Percentiles rank a stretch among this genome's conserved stretches.
Conservation (phyloP, 2,329 filamentous ascomycete species). For the Pseudogymnoascus sp. region DNA sequence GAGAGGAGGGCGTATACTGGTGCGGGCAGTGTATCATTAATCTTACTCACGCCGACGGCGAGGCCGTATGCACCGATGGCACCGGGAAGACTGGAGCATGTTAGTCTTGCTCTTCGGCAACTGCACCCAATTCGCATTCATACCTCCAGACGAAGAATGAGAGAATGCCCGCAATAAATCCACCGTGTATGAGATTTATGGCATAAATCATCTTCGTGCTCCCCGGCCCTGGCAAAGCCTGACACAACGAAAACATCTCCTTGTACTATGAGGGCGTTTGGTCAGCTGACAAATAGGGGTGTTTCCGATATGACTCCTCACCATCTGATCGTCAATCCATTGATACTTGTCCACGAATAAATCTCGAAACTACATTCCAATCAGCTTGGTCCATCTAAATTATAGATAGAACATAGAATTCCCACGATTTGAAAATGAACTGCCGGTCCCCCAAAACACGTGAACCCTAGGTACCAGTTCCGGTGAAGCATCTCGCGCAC, state of each 20-base stretch:
- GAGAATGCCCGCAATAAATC: slow-evolving; percentile 47
- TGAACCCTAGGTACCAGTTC: slow-evolving; percentile 55
- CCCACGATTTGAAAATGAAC: slow-evolving; percentile 58
- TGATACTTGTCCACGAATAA: slow-evolving; percentile 50
- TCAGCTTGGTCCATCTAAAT: neutral
- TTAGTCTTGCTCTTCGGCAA: slow-evolving; percentile 27
- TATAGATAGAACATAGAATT: neutral
- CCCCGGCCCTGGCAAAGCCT: slow-evolving; percentile 57
- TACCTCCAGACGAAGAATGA: slow-evolving; percentile 28
- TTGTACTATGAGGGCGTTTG: slow-evolving; percentile 41
- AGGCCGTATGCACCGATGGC: slow-evolving; percentile 62
- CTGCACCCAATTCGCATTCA: neutral
- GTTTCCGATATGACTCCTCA: neutral
- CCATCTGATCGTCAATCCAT: slow-evolving; percentile 62
- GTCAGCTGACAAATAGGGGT: neutral
- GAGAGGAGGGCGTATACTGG: slow-evolving; percentile 61
- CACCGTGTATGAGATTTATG: slow-evolving; percentile 55
- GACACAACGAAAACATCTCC: slow-evolving; percentile 61
- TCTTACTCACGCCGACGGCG: slow-evolving; percentile 52
- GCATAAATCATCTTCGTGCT: slow-evolving; percentile 67
- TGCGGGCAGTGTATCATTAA: slow-evolving; percentile 48
- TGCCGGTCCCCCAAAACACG: slow-evolving; percentile 57
- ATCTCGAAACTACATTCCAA: slow-evolving; percentile 41
- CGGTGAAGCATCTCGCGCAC: neutral
- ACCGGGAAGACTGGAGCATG: slow-evolving; percentile 61